These are phyloP conservation scores for Claviceps sp. DNA, from an alignment of 2,329 filamentous ascomycete genomes.

Conservation along the genomic window DNA sequence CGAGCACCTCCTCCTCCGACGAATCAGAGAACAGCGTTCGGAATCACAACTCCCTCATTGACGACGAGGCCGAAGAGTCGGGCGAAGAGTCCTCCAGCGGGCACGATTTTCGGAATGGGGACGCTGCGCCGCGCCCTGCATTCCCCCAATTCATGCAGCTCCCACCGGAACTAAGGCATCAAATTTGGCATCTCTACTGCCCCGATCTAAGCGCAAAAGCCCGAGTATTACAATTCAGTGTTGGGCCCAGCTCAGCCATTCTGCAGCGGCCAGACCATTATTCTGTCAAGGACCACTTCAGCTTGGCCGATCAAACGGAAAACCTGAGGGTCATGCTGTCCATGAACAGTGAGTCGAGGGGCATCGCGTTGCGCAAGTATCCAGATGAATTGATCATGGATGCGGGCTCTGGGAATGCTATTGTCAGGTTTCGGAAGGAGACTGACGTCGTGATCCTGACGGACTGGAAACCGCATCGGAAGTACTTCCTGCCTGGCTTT, in stretches of 20 bases:
- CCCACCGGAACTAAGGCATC: slow-evolving; percentile 20
- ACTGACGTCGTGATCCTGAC: slow-evolving; percentile 19
- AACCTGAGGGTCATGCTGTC: slow-evolving; percentile 18
- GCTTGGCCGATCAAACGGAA: slow-evolving; percentile 16
- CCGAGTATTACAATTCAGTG: slow-evolving; percentile 11
- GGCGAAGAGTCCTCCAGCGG: background rate
- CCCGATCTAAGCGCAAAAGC: slow-evolving; percentile 13
- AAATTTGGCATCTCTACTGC: slow-evolving; percentile 21
- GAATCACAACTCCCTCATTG: slow-evolving; percentile 3
- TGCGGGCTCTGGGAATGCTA: slow-evolving; percentile 10
- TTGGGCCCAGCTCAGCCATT: slow-evolving; percentile 1
- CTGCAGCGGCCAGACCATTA: slow-evolving; percentile 5
- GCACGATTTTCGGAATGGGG: background rate
- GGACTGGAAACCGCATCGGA: background rate
- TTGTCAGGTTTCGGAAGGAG: slow-evolving; percentile 17
- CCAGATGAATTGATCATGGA: slow-evolving; percentile 21
- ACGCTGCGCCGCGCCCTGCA: background rate
- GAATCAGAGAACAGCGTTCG: slow-evolving; percentile 1
- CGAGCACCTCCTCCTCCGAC: slow-evolving; percentile 1
- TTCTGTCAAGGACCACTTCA: slow-evolving; percentile 11
- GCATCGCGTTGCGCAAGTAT: slow-evolving; percentile 16
- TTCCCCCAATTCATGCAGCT: slow-evolving; percentile 16
- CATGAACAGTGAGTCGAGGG: slow-evolving; percentile 23
- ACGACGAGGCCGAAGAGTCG: slow-evolving; percentile 5
- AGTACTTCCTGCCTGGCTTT: slow-evolving; percentile 14